Evolutionary conservation across 2,329 filamentous ascomycete genomes (phyloP).

Genomic region (Fusarium pseudograminearum): DNA sequence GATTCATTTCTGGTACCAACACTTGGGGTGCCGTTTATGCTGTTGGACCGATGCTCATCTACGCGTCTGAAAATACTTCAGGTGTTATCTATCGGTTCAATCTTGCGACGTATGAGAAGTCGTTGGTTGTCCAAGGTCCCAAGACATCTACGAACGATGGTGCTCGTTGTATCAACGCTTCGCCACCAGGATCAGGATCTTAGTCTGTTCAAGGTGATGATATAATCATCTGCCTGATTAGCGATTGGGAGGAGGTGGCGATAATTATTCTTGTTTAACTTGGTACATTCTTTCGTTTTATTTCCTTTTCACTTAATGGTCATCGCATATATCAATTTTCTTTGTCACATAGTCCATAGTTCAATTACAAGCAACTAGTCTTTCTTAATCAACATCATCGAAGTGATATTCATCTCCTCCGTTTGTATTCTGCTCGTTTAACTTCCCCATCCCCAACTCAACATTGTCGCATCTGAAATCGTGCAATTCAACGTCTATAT

Average conservation of each 20-base stretch:
- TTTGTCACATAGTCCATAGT: not conserved
- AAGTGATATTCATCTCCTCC: not conserved
- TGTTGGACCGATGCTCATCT: slow-evolving; percentile 4
- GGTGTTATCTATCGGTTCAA: slow-evolving; percentile 22
- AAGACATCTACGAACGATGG: slow-evolving; percentile 20
- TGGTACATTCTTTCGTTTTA: too few species aligned
- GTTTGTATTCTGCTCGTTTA: not conserved
- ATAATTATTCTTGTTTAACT: too few species aligned
- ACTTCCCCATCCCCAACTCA: not conserved
- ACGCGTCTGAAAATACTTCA: slow-evolving; percentile 18
- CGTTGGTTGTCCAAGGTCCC: slow-evolving; percentile 10
- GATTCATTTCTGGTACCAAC: not conserved
- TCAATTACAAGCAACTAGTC: not conserved
- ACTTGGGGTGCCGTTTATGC: slow-evolving; percentile 22
- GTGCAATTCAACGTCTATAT: not conserved
- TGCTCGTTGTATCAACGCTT: slow-evolving; percentile 23
- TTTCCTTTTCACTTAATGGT: not conserved
- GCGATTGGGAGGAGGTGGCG: not conserved
- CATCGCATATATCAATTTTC: not conserved
- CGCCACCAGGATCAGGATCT: slow-evolving; percentile 2
- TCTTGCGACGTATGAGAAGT: not conserved
- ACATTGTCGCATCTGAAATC: not conserved
- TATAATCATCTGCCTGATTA: not conserved
- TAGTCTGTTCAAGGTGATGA: not conserved
- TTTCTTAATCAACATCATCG: not conserved